Base-by-base conservation (phyloP, 208 protist species). In the Trichomonas vaginalis region DNA sequence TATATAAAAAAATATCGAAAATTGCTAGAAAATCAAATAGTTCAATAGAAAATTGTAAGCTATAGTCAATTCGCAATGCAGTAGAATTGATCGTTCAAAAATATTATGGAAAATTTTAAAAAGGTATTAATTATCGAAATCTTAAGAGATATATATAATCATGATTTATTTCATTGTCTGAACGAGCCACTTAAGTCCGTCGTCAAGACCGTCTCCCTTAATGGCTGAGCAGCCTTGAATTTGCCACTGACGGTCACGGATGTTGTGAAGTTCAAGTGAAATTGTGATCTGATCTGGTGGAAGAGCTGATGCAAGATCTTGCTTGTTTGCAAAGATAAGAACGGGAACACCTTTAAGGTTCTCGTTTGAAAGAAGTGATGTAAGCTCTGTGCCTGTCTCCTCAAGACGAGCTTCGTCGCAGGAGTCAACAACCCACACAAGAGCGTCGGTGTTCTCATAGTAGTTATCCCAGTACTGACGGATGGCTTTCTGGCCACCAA, bases 381-480 rank as follows among this genome's bases (percentile, higher is more conserved):
- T 88, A 15, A 99, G 96, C 96, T 99, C 98, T 49, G 96, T 88
- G 4, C 97, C 97, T 17, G 98, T 97, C 97, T 99, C 98, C 27
- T 97, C 97, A 39, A 99, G 96, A 23, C 98, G 97, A 40, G 96
- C 90, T 51, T 96, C 96, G 95, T 99, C 98, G 6, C 47, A 35
- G 45, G 47, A 37, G 35, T 95, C 90, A 17, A 96, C 82, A 45
- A 95, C 83, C 48, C 47, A 96, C 21, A 97, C 97, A 83, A 99
- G 88, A 0, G 97, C 97, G 96, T 99, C 98, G 0, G 98, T 98
- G 48, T 98, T 97, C 32, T 97, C 97, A 97, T 98, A 99, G 96
- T 99, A 99, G 97, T 99, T 98, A 47, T 98, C 96, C 98, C 99
- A 99, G 97, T 99, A 99, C 47, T 98, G 97, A 8, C 99, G 97